Base-by-base conservation (phyloP, 805 yeast species). In the Barnettozyma salicaria region DNA sequence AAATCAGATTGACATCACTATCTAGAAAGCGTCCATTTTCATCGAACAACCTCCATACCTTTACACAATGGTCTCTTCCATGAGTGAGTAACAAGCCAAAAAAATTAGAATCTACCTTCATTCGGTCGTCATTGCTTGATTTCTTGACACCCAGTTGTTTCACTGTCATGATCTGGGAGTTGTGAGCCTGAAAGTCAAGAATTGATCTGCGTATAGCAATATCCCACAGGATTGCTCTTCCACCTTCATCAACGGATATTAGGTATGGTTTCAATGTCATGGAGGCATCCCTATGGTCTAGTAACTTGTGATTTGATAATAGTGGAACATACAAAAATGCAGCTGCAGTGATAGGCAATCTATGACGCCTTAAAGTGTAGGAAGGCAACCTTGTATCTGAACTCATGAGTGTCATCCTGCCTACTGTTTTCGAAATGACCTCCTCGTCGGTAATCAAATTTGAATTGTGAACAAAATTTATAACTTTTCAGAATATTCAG, bases 221-320 rank as follows among this genome's bases (percentile, higher is more conserved):
- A 39, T 76, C 71, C 95, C 95, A 84, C 67, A 79, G 64, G 1
- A 75, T 64, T 3, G 76, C 47, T 65, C 72, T 65, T 0, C 95
- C 95, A 0, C 61, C 53, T 19, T 76, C 77, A 52, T 83, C 92
- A 5, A 74, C 74, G 1, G 83, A 66, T 1, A 72, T 50, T 4
- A 80, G 43, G 3, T 67, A 53, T 5, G 67, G 65, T 6, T 59
- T 58, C 29, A 58, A 16, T 6, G 24, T 26, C 2, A 26, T 7
- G n/a, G 19, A 16, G 18, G 25, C 13, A 11, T 18, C 10, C 2
- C 16, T 20, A n/a, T 16, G 20, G 17, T 11, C 18, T 18, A 31
- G 11, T 7, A 25, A 16, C 12, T 10, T 10, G 16, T 13, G 26
- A 11, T n/a, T 7, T 8, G 5, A 32, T 21, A 22, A 22, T 9